Percentiles rank a stretch among this genome's conserved stretches.
Evolutionary conservation across 495 filamentous ascomycete species (phyloP).

Genomic region (Penicillium coprophilum): DNA sequence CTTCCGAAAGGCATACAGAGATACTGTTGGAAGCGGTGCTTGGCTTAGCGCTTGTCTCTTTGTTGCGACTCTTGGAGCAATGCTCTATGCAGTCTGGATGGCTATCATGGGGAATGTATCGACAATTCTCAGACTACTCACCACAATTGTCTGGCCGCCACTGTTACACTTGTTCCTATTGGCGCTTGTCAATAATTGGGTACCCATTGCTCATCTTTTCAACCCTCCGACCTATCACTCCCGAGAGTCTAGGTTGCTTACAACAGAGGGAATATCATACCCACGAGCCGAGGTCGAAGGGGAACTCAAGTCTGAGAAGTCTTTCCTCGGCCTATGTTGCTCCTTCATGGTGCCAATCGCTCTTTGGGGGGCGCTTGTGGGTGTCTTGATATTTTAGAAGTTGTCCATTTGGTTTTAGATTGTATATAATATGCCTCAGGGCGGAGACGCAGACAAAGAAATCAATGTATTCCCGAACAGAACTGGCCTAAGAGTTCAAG

Average conservation of each 20-base stretch:
- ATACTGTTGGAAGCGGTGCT: constrained; percentile 28
- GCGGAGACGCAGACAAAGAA: no score
- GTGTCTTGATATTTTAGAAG: background rate
- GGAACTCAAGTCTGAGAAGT: background rate
- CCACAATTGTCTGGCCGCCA: constrained; percentile 30
- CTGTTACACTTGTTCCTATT: constrained; percentile 32
- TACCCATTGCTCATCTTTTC: constrained; percentile 31
- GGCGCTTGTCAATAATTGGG: constrained; percentile 23
- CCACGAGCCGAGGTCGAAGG: background rate
- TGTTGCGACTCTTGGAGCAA: constrained; percentile 15
- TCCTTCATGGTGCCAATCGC: background rate
- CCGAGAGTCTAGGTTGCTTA: constrained; percentile 10
- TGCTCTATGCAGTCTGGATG: constrained; percentile 7
- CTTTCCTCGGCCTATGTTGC: background rate
- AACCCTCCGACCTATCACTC: constrained; percentile 24
- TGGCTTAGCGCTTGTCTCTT: constrained; percentile 23
- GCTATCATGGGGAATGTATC: background rate
- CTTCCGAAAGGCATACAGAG: constrained; percentile 14
- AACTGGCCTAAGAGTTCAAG: no score
- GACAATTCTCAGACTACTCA: constrained; percentile 12
- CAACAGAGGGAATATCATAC: constrained; percentile 1
- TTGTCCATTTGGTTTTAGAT: background rate
- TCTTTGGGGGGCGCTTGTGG: background rate
- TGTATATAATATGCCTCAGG: background rate
- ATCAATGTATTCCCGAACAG: no score